Percentiles rank a stretch among this genome's conserved stretches.
Evolutionary conservation across 768 basidiomycete genomes (phyloP).

Genomic region (Lactarius indigo): DNA sequence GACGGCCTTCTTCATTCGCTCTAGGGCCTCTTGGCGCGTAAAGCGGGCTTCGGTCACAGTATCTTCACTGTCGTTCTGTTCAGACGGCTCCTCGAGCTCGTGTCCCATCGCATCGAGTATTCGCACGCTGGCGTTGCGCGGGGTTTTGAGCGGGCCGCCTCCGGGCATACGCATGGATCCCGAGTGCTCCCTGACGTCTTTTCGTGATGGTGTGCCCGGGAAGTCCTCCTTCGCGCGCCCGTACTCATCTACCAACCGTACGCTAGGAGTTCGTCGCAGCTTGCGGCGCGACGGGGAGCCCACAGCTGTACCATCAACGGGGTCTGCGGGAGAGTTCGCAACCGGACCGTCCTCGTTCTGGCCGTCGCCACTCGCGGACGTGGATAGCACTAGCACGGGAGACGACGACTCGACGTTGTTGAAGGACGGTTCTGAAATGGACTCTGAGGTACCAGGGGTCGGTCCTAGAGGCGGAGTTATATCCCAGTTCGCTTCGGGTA

Average conservation of each 20-base stretch:
- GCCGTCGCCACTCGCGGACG: background rate
- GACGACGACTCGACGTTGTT: slow-evolving; percentile 21
- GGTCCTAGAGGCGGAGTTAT: background rate
- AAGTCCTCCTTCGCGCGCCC: slow-evolving; percentile 35
- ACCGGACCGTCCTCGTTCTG: background rate
- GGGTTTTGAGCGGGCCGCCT: slow-evolving; percentile 24
- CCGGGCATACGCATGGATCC: slow-evolving; percentile 19
- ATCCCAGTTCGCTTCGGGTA: slow-evolving; percentile 19
- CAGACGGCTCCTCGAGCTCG: slow-evolving; percentile 42
- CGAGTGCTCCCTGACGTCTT: slow-evolving; percentile 27
- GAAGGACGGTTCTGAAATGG: slow-evolving; percentile 24
- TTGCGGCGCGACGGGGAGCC: slow-evolving; percentile 32
- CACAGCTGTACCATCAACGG: slow-evolving; percentile 22
- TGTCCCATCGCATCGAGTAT: slow-evolving; percentile 70
- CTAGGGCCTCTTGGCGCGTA: slow-evolving; percentile 50
- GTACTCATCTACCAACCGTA: slow-evolving; percentile 71
- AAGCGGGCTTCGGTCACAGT: slow-evolving; percentile 28
- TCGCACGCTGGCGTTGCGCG: slow-evolving; percentile 46
- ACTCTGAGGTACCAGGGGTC: slow-evolving; percentile 5
- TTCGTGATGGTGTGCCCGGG: slow-evolving; percentile 24
- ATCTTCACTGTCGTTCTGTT: slow-evolving; percentile 27
- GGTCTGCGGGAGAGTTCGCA: slow-evolving; percentile 18
- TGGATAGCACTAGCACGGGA: slow-evolving; percentile 6
- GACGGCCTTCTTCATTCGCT: slow-evolving; percentile 55
- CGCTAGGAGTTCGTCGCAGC: slow-evolving; percentile 46